These are phyloP conservation scores for Phytopythium delawarense DNA, from an alignment of 352 stramenopile genomes.

Conservation along the genomic window DNA sequence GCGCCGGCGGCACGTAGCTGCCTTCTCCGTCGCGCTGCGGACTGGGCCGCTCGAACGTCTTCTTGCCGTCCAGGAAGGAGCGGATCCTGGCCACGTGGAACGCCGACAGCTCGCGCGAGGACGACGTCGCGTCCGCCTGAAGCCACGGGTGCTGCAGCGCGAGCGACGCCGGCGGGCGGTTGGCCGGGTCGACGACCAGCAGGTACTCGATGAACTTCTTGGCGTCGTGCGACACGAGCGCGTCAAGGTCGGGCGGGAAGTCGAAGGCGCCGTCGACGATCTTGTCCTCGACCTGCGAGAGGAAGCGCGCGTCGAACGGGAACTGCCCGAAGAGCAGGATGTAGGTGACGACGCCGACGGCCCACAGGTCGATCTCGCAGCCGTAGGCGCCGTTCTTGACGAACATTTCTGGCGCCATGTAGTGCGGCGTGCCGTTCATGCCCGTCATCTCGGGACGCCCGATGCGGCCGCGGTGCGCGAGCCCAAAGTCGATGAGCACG, in stretches of 20 bases:
- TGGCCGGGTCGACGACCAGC: constrained; percentile 48
- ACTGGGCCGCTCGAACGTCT: constrained; percentile 18
- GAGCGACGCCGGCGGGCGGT: constrained; percentile 56
- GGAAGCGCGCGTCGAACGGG: constrained; percentile 77
- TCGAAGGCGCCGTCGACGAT: constrained; percentile 58
- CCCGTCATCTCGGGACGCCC: constrained; percentile 47
- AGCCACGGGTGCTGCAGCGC: constrained; percentile 74
- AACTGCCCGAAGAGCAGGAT: constrained; percentile 67
- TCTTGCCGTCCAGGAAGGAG: constrained; percentile 45
- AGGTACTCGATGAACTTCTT: constrained; percentile 80
- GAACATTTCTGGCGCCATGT: constrained; percentile 86
- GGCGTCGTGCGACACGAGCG: constrained; percentile 53
- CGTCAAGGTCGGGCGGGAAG: constrained; percentile 46
- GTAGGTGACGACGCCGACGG: constrained; percentile 70
- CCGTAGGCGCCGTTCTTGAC: constrained; percentile 48
- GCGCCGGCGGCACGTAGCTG: not conserved
- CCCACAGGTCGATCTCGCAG: constrained; percentile 73
- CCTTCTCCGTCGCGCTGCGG: no score
- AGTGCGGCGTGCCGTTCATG: constrained; percentile 83
- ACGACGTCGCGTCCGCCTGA: constrained; percentile 28
- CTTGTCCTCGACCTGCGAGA: constrained; percentile 83
- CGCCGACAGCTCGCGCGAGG: constrained; percentile 30
- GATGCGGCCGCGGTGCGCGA: constrained; percentile 51
- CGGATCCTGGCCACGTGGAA: constrained; percentile 43
- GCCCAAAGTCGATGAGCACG: constrained; percentile 78